phyloP scores from a whole-genome alignment of 495 filamentous ascomycete genomes.

The Choiromyces venosus region DNA sequence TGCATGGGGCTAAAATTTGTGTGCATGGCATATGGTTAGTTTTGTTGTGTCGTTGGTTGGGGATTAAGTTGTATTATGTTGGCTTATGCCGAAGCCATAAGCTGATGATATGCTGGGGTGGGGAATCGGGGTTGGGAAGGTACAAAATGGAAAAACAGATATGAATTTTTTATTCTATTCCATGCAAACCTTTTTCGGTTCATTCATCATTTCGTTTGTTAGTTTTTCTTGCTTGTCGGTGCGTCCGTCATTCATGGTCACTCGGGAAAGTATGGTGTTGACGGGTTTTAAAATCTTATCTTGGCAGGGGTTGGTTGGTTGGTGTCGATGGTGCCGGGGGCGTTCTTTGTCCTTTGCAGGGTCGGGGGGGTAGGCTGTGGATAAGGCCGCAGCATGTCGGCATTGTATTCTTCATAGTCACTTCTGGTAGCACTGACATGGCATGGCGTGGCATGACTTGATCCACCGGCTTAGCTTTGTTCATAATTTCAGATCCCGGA shows the following conservation, averaged over 20 bases:
- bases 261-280: not conserved
- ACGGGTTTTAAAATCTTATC: not conserved
- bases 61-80: not conserved
- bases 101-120: not conserved
- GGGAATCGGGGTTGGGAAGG: not conserved
- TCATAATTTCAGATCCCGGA: not conserved
- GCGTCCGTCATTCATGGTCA: not conserved
- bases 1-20: not conserved
- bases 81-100: not conserved
- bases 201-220: not conserved
- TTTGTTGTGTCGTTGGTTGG: not conserved
- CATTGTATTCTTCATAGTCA: not conserved
- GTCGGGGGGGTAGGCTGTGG: not conserved
- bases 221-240: not conserved
- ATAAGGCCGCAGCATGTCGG: not conserved
- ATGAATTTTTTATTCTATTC: not conserved
- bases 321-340: not conserved
- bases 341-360: not conserved
- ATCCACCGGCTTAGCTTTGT: not conserved
- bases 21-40: not conserved
- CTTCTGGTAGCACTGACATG: not conserved
- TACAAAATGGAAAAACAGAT: slow-evolving; percentile 1
- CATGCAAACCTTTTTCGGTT: not conserved
- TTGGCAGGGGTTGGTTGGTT: not conserved
- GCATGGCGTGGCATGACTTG: not conserved